Percentiles rank a stretch among this genome's conserved stretches.
Conservation (phyloP, 345 rosid genomes). For the Geranium brycei region DNA sequence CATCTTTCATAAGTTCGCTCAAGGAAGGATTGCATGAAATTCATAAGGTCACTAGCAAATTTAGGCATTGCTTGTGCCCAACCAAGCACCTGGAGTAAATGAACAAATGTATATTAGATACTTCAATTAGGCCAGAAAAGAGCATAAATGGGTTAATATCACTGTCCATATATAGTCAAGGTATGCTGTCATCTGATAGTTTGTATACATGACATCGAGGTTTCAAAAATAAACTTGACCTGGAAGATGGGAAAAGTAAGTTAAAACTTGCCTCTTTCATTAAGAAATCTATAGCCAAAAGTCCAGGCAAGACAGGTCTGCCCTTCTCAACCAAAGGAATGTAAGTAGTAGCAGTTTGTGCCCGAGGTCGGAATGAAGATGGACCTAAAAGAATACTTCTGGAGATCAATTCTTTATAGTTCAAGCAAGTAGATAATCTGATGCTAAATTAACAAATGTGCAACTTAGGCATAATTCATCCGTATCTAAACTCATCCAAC, state of each 20-base stretch:
- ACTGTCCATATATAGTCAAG: neutral
- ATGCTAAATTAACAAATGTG: neutral
- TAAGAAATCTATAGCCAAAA: slow-evolving; percentile 84
- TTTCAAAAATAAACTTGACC: neutral
- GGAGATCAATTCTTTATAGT: slow-evolving; percentile 7
- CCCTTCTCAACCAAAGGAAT: slow-evolving; percentile 74
- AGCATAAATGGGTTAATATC: neutral
- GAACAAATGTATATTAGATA: neutral
- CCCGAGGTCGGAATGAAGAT: slow-evolving; percentile 92
- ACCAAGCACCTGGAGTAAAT: slow-evolving; percentile 59
- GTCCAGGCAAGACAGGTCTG: slow-evolving; percentile 93
- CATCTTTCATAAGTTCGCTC: slow-evolving; percentile 98
- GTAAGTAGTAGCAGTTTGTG: slow-evolving; percentile 48
- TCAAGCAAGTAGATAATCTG: neutral
- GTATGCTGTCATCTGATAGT: neutral
- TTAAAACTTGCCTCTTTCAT: slow-evolving; percentile 72
- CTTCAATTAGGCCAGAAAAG: neutral
- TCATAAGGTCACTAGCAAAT: slow-evolving; percentile 85
- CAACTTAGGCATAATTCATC: neutral
- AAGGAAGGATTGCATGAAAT: slow-evolving; percentile 84
- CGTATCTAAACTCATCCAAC: neutral
- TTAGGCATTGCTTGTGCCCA: slow-evolving; percentile 99
- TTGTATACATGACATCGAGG: neutral
- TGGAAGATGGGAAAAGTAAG: slow-evolving; percentile 8
- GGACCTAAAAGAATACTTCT: slow-evolving; percentile 50